phyloP scores from a whole-genome alignment of 768 basidiomycete species.

The Guyanaporus albipodus region DNA sequence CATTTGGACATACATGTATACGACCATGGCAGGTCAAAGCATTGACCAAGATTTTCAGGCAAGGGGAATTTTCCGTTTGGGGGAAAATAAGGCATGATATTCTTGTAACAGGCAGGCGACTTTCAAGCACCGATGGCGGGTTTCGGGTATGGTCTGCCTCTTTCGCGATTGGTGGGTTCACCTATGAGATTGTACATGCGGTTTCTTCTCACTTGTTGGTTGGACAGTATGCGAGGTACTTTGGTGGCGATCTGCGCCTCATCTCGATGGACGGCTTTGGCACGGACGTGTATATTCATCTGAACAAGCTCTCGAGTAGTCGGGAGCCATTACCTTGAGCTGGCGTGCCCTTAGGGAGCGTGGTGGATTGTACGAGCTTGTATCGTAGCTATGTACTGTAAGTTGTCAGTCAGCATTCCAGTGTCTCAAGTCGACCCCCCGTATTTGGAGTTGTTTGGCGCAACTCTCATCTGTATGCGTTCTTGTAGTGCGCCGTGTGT shows the following conservation, averaged over 20 bases:
- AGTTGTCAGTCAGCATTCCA: no score
- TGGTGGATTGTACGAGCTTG: background rate
- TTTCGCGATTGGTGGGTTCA: conserved; percentile 89
- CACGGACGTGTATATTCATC: conserved; percentile 90
- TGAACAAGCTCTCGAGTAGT: conserved; percentile 71
- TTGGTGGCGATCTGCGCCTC: conserved; percentile 86
- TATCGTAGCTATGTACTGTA: background rate
- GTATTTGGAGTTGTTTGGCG: conserved; percentile 20
- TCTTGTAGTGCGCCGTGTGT: conserved; percentile 10
- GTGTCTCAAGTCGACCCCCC: conserved; percentile 8
- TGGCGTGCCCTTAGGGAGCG: background rate
- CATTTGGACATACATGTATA: conserved; percentile 99
- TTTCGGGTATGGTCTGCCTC: conserved; percentile 84
- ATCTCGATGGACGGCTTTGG: conserved; percentile 99
- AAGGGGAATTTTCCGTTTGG: background rate
- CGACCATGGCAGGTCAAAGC: conserved; percentile 70
- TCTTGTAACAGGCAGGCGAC: conserved; percentile 56
- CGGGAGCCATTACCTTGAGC: conserved; percentile 24
- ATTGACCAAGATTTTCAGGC: conserved; percentile 69
- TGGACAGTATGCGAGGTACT: conserved; percentile 84
- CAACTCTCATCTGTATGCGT: background rate
- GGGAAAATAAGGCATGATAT: background rate
- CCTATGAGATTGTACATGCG: no score
- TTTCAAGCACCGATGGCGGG: conserved; percentile 99
- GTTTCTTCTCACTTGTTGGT: background rate